Base-by-base conservation (phyloP, 768 basidiomycete species). In the Tephrocybe rancida region DNA sequence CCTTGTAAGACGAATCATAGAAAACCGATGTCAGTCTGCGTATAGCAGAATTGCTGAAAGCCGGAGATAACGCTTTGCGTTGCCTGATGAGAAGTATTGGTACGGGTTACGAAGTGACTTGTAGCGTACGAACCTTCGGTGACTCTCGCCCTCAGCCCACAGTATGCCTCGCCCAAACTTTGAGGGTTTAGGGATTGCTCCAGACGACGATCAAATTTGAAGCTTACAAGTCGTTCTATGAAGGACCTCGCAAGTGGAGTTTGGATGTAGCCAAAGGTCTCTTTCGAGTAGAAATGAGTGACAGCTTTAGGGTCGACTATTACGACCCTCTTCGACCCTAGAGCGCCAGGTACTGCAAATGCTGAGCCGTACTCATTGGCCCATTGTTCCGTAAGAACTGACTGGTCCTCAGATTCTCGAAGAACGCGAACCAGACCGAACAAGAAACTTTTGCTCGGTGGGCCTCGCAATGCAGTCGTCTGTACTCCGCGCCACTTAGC, bases 1-100 rank as follows among this genome's bases (percentile, higher is more conserved):
- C 82, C 73, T 81, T 80, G 60, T 83, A 77, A 1, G 73, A 71
- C 0, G 78, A 75, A 54, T 83, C 80, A 49, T 73, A 79, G 63
- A 83, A 83, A 2, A 82, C 71, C 1, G 70, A 60, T 0, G 73
- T 77, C 7, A 82, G 61, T 25, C 64, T 71, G 16, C 80, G 73
- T 39, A 84, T 78, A 0, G 78, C 75, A 1, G 77, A 71, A 56
- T 76, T 80, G 61, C 75, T 81, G 61, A 84, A 84, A 0, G 80
- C 80, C 1, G 81, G 79, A 0, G 77, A 73, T 8, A 82, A 61
- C 0, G 78, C 73, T 54, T 79, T 81, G 27, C 82, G 70, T 56
- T 82, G 81, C 46, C 80, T 79, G 32, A 34, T 19, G 25, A 14
- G 2, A 22, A 9, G 21, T 4, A 22, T 27, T 13, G 27, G 14